These are phyloP conservation scores for Aspergillus sp. DNA, from an alignment of 2,329 filamentous ascomycete genomes.

Conservation along the genomic window DNA sequence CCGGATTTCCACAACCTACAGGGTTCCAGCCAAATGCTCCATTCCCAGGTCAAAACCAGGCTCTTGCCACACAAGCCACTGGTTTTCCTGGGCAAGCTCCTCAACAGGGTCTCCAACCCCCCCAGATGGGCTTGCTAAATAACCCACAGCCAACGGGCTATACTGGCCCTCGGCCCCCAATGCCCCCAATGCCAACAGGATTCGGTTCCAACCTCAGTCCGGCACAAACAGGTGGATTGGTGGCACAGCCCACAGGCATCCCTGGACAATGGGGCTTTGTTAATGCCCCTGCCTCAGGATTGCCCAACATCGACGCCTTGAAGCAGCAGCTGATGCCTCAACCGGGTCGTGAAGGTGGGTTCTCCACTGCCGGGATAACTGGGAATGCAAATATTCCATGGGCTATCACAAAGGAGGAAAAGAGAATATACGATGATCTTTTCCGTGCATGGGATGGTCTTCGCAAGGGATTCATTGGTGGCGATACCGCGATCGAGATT, in stretches of 20 bases:
- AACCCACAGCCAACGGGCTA: constrained; percentile 79
- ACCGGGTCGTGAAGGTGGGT: constrained; percentile 80
- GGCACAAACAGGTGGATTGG: constrained; percentile 71
- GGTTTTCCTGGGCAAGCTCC: constrained; percentile 50
- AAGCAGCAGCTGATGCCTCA: constrained; percentile 98
- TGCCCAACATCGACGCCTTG: constrained; percentile 91
- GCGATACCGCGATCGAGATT: constrained; percentile 92
- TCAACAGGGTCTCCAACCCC: constrained; percentile 59
- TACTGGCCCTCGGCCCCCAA: constrained; percentile 74
- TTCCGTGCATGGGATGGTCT: constrained; percentile 98
- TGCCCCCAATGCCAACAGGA: constrained; percentile 76
- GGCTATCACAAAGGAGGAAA: constrained; percentile 98
- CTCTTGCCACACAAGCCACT: constrained; percentile 37
- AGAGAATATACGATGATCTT: constrained; percentile 90
- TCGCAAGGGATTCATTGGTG: constrained; percentile 85
- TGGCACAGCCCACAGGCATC: constrained; percentile 88
- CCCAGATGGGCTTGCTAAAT: constrained; percentile 69
- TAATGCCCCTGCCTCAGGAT: constrained; percentile 81
- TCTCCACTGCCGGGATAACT: constrained; percentile 80
- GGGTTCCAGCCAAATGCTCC: constrained; percentile 52
- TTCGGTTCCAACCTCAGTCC: constrained; percentile 64
- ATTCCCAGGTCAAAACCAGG: constrained; percentile 42
- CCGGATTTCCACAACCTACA: constrained; percentile 63
- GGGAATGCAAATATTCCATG: constrained; percentile 96
- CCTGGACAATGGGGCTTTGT: constrained; percentile 99